Percentiles rank a stretch among this genome's conserved stretches.
phyloP scores from a whole-genome alignment of 306 rosid genomes.

The Corylus avellana region DNA sequence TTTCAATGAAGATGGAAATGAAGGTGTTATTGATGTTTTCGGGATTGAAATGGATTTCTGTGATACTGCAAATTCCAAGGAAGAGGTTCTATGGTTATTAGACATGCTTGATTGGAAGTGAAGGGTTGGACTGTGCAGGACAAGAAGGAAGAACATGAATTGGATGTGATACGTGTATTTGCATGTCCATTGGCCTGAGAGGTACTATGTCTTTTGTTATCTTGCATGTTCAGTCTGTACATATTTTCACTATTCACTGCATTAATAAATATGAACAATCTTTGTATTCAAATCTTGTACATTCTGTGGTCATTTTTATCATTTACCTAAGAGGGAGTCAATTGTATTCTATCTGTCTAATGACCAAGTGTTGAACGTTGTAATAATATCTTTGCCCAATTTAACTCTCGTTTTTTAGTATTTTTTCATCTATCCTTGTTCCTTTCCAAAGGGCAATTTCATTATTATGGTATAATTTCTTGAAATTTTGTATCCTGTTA shows the following conservation, averaged over 20 bases:
- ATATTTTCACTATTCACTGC: slow-evolving; percentile 1
- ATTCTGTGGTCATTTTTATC: neutral
- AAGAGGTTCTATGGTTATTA: slow-evolving; percentile 84
- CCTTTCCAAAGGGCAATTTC: neutral
- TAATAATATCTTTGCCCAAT: neutral
- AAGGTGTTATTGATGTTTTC: slow-evolving; percentile 70
- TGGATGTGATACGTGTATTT: neutral
- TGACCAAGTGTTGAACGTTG: neutral
- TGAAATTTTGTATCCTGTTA: neutral
- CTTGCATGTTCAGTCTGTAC: slow-evolving; percentile 20
- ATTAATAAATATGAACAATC: slow-evolving; percentile 4
- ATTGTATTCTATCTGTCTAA: neutral
- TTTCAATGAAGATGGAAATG: slow-evolving; percentile 72
- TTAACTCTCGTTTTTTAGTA: neutral
- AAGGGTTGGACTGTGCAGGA: slow-evolving; percentile 27
- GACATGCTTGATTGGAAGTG: slow-evolving; percentile 98
- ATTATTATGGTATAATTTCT: neutral
- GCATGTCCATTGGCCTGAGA: neutral
- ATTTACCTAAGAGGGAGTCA: neutral
- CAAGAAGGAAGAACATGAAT: neutral
- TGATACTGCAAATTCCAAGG: slow-evolving; percentile 86
- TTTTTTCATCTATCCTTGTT: neutral
- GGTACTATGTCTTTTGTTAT: neutral
- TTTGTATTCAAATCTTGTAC: neutral
- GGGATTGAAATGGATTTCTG: slow-evolving; percentile 95